Percentiles rank a stretch among this genome's conserved stretches.
Conservation (phyloP, 352 stramenopile genomes). For the Globisporangium alternatum region DNA sequence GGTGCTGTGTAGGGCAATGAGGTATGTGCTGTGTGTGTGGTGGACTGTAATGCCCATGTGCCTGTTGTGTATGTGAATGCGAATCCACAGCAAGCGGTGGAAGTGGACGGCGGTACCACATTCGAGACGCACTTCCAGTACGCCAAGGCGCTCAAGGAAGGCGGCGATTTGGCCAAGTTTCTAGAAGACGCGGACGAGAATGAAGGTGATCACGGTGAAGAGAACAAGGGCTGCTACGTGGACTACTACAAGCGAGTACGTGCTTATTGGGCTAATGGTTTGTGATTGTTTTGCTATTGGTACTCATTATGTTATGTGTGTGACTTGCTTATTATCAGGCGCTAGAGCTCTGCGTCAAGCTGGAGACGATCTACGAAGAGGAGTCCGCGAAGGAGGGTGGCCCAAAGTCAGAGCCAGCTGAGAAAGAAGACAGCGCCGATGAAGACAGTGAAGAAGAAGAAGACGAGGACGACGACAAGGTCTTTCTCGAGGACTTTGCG, state of each 20-base stretch:
- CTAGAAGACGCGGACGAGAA: conserved; percentile 28
- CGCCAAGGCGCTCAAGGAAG: conserved; percentile 71
- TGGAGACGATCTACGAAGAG: conserved; percentile 40
- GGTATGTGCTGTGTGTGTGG: neutral
- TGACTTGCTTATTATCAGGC: conserved; percentile 14
- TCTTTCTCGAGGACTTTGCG: conserved; percentile 42
- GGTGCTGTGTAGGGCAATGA: too few relatives aligned
- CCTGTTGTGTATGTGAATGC: neutral
- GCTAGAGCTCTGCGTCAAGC: conserved; percentile 23
- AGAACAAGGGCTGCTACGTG: conserved; percentile 4
- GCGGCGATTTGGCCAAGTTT: conserved; percentile 64
- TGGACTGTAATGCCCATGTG: neutral
- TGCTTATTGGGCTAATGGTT: neutral
- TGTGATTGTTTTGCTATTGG: neutral
- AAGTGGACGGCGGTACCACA: conserved; percentile 78
- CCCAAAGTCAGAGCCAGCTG: neutral
- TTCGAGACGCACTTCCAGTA: conserved; percentile 83
- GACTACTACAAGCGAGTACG: conserved; percentile 21
- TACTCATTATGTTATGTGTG: conserved; percentile 2
- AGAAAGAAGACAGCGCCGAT: conserved; percentile 1
- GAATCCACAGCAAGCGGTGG: conserved; percentile 44
- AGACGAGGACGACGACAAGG: conserved; percentile 45
- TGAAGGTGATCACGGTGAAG: neutral
- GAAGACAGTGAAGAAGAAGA: conserved; percentile 12
- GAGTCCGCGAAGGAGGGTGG: conserved; percentile 18